phyloP scores from a whole-genome alignment of 768 basidiomycete species.

The Pleurotus cornucopiae region DNA sequence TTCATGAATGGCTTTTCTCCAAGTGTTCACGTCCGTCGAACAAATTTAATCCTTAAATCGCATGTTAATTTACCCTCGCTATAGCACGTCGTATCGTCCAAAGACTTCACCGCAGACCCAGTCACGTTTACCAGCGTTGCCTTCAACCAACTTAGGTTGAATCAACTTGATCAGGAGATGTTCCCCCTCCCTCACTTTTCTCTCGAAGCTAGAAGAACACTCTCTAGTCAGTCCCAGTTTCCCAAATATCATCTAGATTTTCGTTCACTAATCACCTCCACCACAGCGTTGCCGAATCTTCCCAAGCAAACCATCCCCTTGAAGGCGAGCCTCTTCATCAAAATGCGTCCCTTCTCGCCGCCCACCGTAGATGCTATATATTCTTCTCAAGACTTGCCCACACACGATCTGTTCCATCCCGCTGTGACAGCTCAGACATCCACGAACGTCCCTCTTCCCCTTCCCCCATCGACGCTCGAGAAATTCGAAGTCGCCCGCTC shows the following conservation, averaged over 20 bases:
- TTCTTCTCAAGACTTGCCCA: slow-evolving; percentile 16
- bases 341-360: slow-evolving; percentile 42
- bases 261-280: not conserved
- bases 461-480: slow-evolving; percentile 27
- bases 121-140: slow-evolving; percentile 74
- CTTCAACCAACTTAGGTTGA: slow-evolving; percentile 67
- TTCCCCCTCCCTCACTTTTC: slow-evolving; percentile 67
- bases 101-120: slow-evolving; percentile 54
- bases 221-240: slow-evolving; percentile 30
- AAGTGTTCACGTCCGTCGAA: slow-evolving; percentile 51
- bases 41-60: not conserved
- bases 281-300: slow-evolving; percentile 36
- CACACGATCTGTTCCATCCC: slow-evolving; percentile 36
- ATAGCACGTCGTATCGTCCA: slow-evolving; percentile 76
- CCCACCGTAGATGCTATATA: slow-evolving; percentile 29
- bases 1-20: slow-evolving; percentile 71
- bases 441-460: slow-evolving; percentile 20
- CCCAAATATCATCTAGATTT: not conserved
- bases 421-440: slow-evolving; percentile 20
- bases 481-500: slow-evolving; percentile 36
- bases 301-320: slow-evolving; percentile 43
- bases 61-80: not conserved
- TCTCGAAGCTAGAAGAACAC: slow-evolving; percentile 31
- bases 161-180: slow-evolving; percentile 63
- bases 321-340: slow-evolving; percentile 33